Evolutionary conservation across 2,329 filamentous ascomycete genomes (phyloP).

Genomic region (Diaporthe ampelina): DNA sequence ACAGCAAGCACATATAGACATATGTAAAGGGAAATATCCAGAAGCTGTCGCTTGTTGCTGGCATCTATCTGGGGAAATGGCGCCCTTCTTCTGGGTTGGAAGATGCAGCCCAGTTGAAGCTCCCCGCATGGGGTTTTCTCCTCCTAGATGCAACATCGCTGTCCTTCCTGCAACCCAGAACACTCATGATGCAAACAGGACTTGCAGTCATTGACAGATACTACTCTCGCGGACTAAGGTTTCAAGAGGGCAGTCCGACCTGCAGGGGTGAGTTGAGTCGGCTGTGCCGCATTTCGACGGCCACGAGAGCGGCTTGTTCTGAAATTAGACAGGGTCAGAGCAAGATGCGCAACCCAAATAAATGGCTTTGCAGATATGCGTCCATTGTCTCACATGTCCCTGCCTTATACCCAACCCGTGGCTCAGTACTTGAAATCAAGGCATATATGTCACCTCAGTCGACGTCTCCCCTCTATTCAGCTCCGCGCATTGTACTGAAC

Average conservation of each 20-base stretch:
- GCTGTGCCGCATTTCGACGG: background rate
- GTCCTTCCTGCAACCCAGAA: background rate
- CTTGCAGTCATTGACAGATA: background rate
- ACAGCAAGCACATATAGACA: background rate
- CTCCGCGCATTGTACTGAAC: background rate
- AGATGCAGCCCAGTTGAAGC: background rate
- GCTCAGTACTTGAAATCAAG: background rate
- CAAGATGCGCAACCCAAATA: slow-evolving; percentile 4
- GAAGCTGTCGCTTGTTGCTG: no score
- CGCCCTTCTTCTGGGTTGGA: background rate
- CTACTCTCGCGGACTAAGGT: background rate
- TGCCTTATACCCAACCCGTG: background rate
- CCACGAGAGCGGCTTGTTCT: background rate
- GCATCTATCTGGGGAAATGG: background rate
- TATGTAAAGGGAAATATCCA: background rate
- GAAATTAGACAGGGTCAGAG: slow-evolving; percentile 17
- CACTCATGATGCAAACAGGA: background rate
- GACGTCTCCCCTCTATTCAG: background rate
- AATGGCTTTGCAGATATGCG: background rate
- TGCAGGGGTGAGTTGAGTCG: background rate
- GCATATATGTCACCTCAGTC: background rate
- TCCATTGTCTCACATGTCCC: background rate
- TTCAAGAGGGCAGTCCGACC: background rate
- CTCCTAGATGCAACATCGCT: background rate
- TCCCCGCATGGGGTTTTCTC: background rate